These are phyloP conservation scores for Citrullus colocynthis DNA, from an alignment of 306 rosid species.

Conservation along the genomic window DNA sequence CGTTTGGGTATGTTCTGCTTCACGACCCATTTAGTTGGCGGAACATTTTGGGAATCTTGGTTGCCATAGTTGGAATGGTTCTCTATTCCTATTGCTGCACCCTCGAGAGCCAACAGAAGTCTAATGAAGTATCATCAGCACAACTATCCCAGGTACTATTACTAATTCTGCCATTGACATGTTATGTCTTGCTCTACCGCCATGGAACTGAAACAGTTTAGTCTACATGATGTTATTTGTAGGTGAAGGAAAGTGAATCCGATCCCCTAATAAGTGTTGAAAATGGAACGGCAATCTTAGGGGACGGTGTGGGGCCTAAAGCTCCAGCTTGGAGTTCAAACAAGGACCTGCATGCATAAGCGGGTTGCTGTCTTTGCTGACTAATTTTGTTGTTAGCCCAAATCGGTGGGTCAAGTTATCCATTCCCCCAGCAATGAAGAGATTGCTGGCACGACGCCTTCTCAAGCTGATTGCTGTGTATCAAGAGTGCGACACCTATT, in stretches of 20 bases:
- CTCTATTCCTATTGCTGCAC: conserved; percentile 66
- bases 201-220: not conserved
- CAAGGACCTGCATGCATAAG: conserved; percentile 39
- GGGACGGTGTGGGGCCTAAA: conserved; percentile 17
- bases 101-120: conserved; percentile 66
- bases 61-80: conserved; percentile 84
- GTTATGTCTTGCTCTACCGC: not conserved
- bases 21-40: conserved; percentile 89
- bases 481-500: conserved; percentile 2
- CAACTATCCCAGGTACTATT: not conserved
- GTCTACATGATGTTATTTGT: not conserved
- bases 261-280: conserved; percentile 58
- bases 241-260: conserved; percentile 61
- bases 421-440: conserved; percentile 29
- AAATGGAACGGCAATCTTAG: conserved; percentile 31
- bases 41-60: conserved; percentile 66
- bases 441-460: conserved; percentile 32
- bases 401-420: not conserved
- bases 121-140: conserved; percentile 25
- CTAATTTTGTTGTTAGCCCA: conserved; percentile 4
- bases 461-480: conserved; percentile 1
- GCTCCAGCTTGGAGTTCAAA: conserved; percentile 51
- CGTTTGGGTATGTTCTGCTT: conserved; percentile 77
- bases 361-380: not conserved
- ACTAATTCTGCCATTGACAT: not conserved